These are phyloP conservation scores for Mycena sanguinolenta DNA, from an alignment of 768 basidiomycete genomes.

Conservation along the genomic window DNA sequence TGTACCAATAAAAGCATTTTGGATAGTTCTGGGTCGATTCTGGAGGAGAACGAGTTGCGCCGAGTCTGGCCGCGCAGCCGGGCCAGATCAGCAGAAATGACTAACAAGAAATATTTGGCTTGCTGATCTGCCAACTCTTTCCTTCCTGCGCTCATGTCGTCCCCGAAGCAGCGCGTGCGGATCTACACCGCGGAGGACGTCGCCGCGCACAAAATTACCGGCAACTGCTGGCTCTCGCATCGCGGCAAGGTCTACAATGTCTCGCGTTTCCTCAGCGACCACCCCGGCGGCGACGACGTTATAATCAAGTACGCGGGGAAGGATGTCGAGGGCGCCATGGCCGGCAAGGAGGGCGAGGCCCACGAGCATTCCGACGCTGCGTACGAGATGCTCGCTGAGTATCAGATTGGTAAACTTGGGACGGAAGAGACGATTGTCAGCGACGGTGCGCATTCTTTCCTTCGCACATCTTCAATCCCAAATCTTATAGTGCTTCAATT, in stretches of 20 bases:
- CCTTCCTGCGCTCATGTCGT: conserved; percentile 62
- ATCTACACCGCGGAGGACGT: conserved; percentile 86
- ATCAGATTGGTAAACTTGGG: conserved; percentile 86
- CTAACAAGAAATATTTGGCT: not conserved
- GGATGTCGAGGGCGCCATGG: conserved; percentile 86
- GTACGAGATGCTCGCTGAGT: conserved; percentile 93
- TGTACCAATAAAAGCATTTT: not conserved
- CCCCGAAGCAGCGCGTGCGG: conserved; percentile 71
- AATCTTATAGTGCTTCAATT: no score
- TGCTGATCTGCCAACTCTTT: not conserved
- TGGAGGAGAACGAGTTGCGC: no score
- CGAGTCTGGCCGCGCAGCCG: not conserved
- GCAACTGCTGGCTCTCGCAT: conserved; percentile 87
- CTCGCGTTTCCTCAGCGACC: conserved; percentile 85
- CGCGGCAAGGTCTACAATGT: conserved; percentile 92
- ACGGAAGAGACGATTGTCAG: conserved; percentile 79
- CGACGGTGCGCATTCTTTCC: conserved; percentile 87
- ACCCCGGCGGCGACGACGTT: conserved; percentile 95
- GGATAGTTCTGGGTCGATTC: no score
- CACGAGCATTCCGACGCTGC: conserved; percentile 95
- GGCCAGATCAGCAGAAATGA: conserved; percentile 1
- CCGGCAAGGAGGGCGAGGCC: conserved; percentile 69
- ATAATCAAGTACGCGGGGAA: conserved; percentile 87
- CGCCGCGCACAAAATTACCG: conserved; percentile 65
- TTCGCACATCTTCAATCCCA: no score